Base-by-base conservation (phyloP, 139 green algal genomes). In the Chlamydomonas asymmetrica region DNA sequence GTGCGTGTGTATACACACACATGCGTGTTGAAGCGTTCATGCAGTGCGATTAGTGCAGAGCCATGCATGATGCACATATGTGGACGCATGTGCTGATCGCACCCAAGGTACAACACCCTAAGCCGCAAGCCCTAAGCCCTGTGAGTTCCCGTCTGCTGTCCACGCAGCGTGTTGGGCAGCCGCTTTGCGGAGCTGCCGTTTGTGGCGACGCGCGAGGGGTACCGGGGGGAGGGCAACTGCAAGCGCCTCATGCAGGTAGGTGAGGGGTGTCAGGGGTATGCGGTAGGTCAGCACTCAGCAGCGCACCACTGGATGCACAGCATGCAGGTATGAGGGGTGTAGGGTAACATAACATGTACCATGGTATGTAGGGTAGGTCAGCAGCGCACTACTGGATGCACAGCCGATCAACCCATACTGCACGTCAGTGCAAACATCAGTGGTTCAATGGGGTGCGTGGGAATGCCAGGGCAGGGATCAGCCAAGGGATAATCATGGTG, bases 121-220 rank as follows among this genome's bases (percentile, higher is more conserved):
- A 18, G 5, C n/a, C 57, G 7, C 6, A 64, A 9, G 29, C n/a
- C 57, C 31, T 39, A 6, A 29, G 20, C 60, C 62, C n/a, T n/a
- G n/a, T n/a, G n/a, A n/a, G n/a, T 35, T 3, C 31, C 40, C 27
- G 35, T 5, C 45, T 45, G 18, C 8, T 4, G 5, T 8, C 32
- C 64, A 20, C 52, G 60, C 81, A 89, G 84, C 65, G 63, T 82
- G 35, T 91, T 90, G 69, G 87, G 87, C 22, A 61, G 39, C 3
- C 68, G 65, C 3, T 90, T 87, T 76, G 86, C 88, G 27, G 87
- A 94, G 79, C 74, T 93, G 74, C 90, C 90, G 0, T 94, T 92
- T 78, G 84, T 94, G 40, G 80, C 85, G 23, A 94, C 90, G 2
- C 67, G 79, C 27, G 73, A 90, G 29, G 88, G 83, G 5, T 89